Conservation (phyloP, 1,139 yeast genomes). For the Lodderomyces orthopsilosis region DNA sequence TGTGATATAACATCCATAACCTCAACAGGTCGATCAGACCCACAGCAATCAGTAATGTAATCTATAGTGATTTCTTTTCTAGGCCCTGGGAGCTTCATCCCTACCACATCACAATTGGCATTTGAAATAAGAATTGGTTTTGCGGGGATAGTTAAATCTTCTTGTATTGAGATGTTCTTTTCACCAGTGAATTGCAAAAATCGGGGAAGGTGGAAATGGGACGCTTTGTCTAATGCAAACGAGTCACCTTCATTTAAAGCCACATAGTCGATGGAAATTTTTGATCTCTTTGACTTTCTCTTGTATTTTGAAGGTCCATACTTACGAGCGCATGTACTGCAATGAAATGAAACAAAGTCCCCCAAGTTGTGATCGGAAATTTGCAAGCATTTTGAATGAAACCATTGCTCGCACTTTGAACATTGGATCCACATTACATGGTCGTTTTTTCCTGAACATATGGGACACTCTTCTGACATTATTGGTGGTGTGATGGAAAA, state of each 20-base stretch:
- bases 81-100: constrained; percentile 37
- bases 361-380: constrained; percentile 36
- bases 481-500: not conserved
- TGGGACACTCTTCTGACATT: constrained; percentile 15
- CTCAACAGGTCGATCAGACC: constrained; percentile 63
- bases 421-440: constrained; percentile 57
- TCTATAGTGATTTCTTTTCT: constrained; percentile 47
- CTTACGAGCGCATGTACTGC: constrained; percentile 42
- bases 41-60: constrained; percentile 58
- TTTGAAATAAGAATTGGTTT: constrained; percentile 35
- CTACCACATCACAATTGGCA: constrained; percentile 26
- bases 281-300: constrained; percentile 56
- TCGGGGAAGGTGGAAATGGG: constrained; percentile 59
- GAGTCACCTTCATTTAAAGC: constrained; percentile 77
- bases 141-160: constrained; percentile 37
- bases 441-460: constrained; percentile 16
- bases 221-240: constrained; percentile 52
- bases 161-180: constrained; percentile 16
- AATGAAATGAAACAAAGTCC: constrained; percentile 52
- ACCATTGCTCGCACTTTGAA: constrained; percentile 61
- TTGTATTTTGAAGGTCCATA: constrained; percentile 55
- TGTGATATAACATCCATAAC: constrained; percentile 92
- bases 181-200: constrained; percentile 26
- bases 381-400: constrained; percentile 51
- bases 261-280: constrained; percentile 64